Base-by-base conservation (phyloP, 2,329 filamentous ascomycete species). In the Botrytis cinerea region DNA sequence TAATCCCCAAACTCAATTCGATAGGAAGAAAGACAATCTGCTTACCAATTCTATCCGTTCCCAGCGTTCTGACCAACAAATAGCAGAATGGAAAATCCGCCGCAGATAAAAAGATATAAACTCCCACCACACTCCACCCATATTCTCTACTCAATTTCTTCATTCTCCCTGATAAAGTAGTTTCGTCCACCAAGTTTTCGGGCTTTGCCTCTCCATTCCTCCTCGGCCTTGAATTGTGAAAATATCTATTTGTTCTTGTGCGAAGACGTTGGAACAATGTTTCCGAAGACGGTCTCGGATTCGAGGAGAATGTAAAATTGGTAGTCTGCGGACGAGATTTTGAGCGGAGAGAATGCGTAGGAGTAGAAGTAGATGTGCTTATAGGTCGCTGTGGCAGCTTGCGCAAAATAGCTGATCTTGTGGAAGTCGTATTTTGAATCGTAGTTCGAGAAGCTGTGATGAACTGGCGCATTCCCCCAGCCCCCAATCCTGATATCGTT, bases 31-130 rank as follows among this genome's bases (percentile, higher is more conserved):
- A 54, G 51, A 67, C 38, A 45, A 70, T 59, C 75, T 45, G 85
- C 84, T 85, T 83, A 87, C 94, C 95, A 79, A 99, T 96, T 72
- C 88, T 89, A 40, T 99, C 96, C 0, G 93, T 93, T 25, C 96
- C 96, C 2, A 97, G 87, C 70, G 90, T 85, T 73, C 91, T 89
- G 64, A 99, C 96, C 16, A 96, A 89, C 72, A 97, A 83, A 84
- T 97, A 99, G 84, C 95, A 98, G 81, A 98, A 93, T 0, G 96
- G 96, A 77, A 98, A 97, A 83, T 99, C 96, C 70, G 97, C 84
- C 54, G 93, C 92, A 60, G 93, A 95, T 72, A 99, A 84, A 1
- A 86, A 86, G 18, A 98, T 83, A 82, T 99, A 99, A 22, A 99
- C 93, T n/a, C 94, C 95, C 8, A 98, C 83, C 1, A 95, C 95